These are phyloP conservation scores for Globisporangium orthogonon DNA, from an alignment of 352 stramenopile species.

Conservation along the genomic window DNA sequence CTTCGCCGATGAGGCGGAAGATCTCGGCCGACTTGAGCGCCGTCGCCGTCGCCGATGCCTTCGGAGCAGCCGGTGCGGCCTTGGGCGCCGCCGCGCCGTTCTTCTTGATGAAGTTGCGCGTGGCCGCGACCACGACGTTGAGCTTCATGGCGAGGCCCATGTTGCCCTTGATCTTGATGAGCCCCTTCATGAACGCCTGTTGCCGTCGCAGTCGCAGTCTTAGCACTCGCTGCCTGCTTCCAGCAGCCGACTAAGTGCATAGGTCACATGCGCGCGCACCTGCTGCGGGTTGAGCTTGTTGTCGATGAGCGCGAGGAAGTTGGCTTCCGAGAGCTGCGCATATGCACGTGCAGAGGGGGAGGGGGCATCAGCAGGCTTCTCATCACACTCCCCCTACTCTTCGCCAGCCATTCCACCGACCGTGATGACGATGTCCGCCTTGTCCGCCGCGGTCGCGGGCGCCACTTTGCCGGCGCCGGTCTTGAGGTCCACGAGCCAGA, in stretches of 20 bases:
- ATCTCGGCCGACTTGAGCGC: constrained; percentile 59
- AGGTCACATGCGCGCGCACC: constrained; percentile 12
- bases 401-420: constrained; percentile 11
- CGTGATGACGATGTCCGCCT: constrained; percentile 73
- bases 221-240: no score
- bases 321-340: constrained; percentile 51
- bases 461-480: constrained; percentile 63
- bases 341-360: not conserved
- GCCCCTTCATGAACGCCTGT: constrained; percentile 90
- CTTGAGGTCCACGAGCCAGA: constrained; percentile 79
- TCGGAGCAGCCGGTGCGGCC: constrained; percentile 10
- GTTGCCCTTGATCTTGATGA: constrained; percentile 94
- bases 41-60: constrained; percentile 12
- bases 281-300: constrained; percentile 91
- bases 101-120: constrained; percentile 75
- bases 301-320: constrained; percentile 73
- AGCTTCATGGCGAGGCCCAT: constrained; percentile 94
- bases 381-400: not conserved
- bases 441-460: constrained; percentile 33
- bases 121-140: constrained; percentile 83
- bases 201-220: no score
- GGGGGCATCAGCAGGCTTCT: no score
- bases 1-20: constrained; percentile 60
- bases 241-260: no score
- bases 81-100: constrained; percentile 18